Evolutionary conservation across 441 rosid genomes (phyloP).

Genomic region (Flueggea neowawraea): DNA sequence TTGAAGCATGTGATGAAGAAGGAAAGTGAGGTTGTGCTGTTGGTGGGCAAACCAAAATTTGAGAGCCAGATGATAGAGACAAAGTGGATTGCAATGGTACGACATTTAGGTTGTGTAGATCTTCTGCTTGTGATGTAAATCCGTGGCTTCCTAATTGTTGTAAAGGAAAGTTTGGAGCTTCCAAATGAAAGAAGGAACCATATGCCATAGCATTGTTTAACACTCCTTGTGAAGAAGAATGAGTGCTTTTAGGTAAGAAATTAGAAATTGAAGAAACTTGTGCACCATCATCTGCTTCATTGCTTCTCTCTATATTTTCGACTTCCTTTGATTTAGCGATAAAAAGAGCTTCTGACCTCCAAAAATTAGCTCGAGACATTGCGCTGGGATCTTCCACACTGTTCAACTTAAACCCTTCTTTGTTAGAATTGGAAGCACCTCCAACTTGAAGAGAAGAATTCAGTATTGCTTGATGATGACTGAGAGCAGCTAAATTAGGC

Average conservation of each 20-base stretch:
- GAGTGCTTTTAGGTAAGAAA: conserved; percentile 16
- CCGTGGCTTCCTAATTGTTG: conserved; percentile 59
- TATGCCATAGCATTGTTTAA: conserved; percentile 18
- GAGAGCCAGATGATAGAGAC: conserved; percentile 43
- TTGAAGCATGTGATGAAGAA: conserved; percentile 19
- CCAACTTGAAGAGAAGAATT: conserved; percentile 21
- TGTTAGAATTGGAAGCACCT: conserved; percentile 2
- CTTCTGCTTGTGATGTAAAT: conserved; percentile 33
- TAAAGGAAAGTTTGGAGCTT: conserved; percentile 47
- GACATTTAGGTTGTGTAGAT: conserved; percentile 35
- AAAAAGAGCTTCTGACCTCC: conserved; percentile 28
- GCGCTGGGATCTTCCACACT: conserved; percentile 8
- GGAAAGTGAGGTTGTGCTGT: conserved; percentile 56
- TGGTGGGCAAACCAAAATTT: conserved; percentile 40
- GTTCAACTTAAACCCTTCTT: neutral
- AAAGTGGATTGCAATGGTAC: conserved; percentile 48
- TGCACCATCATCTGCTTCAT: conserved; percentile 22
- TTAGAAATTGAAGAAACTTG: conserved; percentile 23
- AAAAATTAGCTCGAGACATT: conserved; percentile 23
- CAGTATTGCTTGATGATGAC: conserved; percentile 22
- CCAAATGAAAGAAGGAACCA: conserved; percentile 48
- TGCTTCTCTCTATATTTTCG: conserved; percentile 22
- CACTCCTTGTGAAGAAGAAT: conserved; percentile 15
- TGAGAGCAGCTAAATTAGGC: conserved; percentile 44
- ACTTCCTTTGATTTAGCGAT: conserved; percentile 32